These are phyloP conservation scores for Tritrichomonas musculus DNA, from an alignment of 208 protist genomes.

Conservation along the genomic window DNA sequence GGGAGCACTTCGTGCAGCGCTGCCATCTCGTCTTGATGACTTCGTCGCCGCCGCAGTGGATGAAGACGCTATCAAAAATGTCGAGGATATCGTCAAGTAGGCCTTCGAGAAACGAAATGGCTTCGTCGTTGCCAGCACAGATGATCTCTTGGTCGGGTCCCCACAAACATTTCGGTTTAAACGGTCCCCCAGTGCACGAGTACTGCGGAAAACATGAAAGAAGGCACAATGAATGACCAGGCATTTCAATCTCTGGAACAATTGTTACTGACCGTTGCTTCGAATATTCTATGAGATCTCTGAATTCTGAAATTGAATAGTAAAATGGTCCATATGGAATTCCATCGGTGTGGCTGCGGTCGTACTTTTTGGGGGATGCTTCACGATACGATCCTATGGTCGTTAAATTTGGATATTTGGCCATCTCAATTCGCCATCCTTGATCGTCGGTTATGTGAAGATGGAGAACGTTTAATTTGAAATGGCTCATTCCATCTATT, in stretches of 20 bases:
- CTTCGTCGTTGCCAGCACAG: neutral
- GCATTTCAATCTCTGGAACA: slow-evolving; percentile 27
- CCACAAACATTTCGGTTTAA: neutral
- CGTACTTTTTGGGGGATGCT: too few relatives aligned
- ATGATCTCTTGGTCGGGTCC: neutral
- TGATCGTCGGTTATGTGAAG: too few relatives aligned
- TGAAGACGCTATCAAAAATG: neutral
- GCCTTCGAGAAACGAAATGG: neutral
- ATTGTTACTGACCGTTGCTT: neutral
- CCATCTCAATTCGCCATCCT: too few relatives aligned
- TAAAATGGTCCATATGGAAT: too few relatives aligned
- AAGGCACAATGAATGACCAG: neutral
- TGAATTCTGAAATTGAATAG: neutral
- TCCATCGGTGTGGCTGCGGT: too few relatives aligned
- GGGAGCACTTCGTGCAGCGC: neutral
- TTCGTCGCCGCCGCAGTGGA: slow-evolving; percentile 7
- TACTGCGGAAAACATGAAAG: neutral
- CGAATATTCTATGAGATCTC: neutral
- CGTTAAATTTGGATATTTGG: neutral
- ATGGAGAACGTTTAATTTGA: too few relatives aligned
- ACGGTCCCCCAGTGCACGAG: neutral
- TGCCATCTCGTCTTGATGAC: neutral
- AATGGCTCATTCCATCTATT: too few relatives aligned
- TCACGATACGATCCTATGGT: neutral
- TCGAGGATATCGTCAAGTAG: neutral